Evolutionary conservation across 2,329 filamentous ascomycete species (phyloP).

Genomic region (Alternaria sp.): DNA sequence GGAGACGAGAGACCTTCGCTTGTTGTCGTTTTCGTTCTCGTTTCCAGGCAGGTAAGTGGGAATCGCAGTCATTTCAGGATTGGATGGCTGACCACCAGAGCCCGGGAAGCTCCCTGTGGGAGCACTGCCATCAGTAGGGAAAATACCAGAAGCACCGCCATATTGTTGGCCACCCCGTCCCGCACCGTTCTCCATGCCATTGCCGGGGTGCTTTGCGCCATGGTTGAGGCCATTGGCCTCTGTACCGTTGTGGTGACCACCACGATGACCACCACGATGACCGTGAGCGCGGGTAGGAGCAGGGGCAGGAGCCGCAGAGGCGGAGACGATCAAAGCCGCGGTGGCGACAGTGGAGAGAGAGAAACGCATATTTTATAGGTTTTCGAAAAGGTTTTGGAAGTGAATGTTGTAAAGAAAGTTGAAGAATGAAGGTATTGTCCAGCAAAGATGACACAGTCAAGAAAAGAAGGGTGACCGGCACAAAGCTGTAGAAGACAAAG

Average conservation of each 20-base stretch:
- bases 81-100: slow-evolving; percentile 4
- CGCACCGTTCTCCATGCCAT: not conserved
- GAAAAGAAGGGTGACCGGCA: slow-evolving; percentile 14
- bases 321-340: slow-evolving; percentile 28
- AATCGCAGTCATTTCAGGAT: slow-evolving; percentile 12
- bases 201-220: slow-evolving; percentile 1
- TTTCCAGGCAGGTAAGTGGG: slow-evolving; percentile 13
- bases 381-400: not conserved
- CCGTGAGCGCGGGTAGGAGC: not conserved
- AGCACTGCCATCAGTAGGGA: slow-evolving; percentile 14
- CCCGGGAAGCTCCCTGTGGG: slow-evolving; percentile 15
- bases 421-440: slow-evolving; percentile 20
- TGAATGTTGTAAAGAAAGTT: not conserved
- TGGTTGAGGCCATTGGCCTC: not conserved
- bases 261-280: not conserved
- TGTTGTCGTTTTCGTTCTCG: not conserved
- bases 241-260: not conserved
- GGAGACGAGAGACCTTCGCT: slow-evolving; percentile 23
- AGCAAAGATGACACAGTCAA: slow-evolving; percentile 29
- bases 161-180: not conserved
- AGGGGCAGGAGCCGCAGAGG: slow-evolving; percentile 26
- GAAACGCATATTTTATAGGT: slow-evolving; percentile 31
- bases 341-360: slow-evolving; percentile 30
- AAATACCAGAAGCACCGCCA: slow-evolving; percentile 10
- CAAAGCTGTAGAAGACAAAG: slow-evolving; percentile 12